Conservation (phyloP, 2,329 filamentous ascomycete genomes). For the Talaromyces sp. region DNA sequence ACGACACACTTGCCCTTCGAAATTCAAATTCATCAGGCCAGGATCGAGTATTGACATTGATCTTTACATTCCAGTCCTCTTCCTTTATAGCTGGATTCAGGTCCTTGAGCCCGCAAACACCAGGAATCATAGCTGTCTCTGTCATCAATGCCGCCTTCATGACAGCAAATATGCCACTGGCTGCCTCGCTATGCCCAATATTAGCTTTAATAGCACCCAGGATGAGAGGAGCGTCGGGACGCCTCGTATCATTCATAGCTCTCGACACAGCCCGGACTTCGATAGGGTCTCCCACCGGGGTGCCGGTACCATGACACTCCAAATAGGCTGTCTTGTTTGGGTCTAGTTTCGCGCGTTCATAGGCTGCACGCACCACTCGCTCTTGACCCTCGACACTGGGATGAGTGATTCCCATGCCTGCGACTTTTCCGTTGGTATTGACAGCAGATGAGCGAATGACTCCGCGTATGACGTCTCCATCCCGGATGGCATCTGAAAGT, state of each 20-base stretch:
- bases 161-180: conserved; percentile 38
- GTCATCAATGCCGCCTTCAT: conserved; percentile 42
- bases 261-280: conserved; percentile 9
- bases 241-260: conserved; percentile 3
- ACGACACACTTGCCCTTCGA: conserved; percentile 16
- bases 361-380: conserved; percentile 36
- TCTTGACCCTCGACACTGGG: conserved; percentile 22
- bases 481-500: conserved; percentile 22
- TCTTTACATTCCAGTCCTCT: conserved; percentile 10
- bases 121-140: conserved; percentile 25
- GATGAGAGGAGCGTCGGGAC: conserved; percentile 5
- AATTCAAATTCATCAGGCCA: neutral
- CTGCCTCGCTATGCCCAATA: conserved; percentile 43
- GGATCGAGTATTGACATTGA: conserved; percentile 9
- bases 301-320: conserved; percentile 21
- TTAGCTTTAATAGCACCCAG: conserved; percentile 23
- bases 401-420: conserved; percentile 19
- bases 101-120: conserved; percentile 26
- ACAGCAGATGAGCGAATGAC: conserved; percentile 14
- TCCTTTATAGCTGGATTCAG: conserved; percentile 5
- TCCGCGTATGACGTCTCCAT: conserved; percentile 16
- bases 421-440: conserved; percentile 13
- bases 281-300: conserved; percentile 17
- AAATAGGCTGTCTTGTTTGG: conserved; percentile 14
- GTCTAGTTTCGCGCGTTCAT: conserved; percentile 35